Conservation (phyloP, 2,329 filamentous ascomycete species). For the Neoascochyta sp. region DNA sequence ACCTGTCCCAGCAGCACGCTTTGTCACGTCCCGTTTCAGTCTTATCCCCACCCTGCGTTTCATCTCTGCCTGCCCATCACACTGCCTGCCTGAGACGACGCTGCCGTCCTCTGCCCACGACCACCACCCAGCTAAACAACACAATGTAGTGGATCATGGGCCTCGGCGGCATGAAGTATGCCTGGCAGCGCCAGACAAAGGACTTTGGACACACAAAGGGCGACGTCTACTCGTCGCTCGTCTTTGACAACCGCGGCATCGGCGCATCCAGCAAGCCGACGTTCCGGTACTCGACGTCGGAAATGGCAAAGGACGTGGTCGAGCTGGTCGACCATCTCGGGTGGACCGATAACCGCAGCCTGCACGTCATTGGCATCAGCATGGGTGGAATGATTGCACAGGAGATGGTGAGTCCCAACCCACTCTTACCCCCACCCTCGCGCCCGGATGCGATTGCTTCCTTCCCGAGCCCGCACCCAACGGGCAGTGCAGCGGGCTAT, state of each 20-base stretch:
- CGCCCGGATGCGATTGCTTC: conserved; percentile 25
- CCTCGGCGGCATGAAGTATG: conserved; percentile 62
- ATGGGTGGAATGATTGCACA: conserved; percentile 93
- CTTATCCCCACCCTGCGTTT: conserved; percentile 37
- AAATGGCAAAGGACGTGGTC: conserved; percentile 76
- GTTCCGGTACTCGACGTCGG: conserved; percentile 72
- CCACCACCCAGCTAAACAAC: too few relatives aligned
- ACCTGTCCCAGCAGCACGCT: conserved; percentile 6
- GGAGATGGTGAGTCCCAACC: conserved; percentile 56
- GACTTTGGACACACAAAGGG: conserved; percentile 72
- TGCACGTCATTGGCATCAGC: conserved; percentile 73
- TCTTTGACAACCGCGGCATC: conserved; percentile 83
- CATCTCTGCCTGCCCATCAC: too few relatives aligned
- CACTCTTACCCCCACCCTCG: neutral
- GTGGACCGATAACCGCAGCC: conserved; percentile 58
- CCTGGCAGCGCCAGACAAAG: conserved; percentile 80
- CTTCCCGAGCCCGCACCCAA: too few relatives aligned
- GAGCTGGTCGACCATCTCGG: conserved; percentile 67
- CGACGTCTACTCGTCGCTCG: conserved; percentile 66
- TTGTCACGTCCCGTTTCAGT: conserved; percentile 36
- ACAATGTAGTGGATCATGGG: conserved; percentile 70
- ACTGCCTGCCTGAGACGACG: too few relatives aligned
- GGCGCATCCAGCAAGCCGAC: conserved; percentile 75
- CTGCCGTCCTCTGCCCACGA: too few relatives aligned
- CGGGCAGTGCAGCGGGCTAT: conserved; percentile 11